These are phyloP conservation scores for Fraxinus pennsylvanica DNA, from an alignment of 257 asterid species.

Conservation along the genomic window DNA sequence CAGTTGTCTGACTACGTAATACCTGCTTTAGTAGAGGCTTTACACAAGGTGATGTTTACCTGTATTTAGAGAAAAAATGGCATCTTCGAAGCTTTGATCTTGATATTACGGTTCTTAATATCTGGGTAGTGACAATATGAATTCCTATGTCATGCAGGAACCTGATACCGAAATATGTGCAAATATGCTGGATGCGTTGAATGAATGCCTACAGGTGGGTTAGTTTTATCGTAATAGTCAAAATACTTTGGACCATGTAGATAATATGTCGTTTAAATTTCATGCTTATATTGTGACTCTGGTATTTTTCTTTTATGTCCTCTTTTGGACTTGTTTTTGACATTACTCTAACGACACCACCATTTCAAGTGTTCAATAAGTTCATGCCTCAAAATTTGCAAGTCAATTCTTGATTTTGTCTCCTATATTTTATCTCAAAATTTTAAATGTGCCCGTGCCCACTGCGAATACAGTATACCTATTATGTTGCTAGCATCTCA, in stretches of 20 bases:
- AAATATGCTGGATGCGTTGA: constrained; percentile 81
- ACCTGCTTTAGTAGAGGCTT: constrained; percentile 85
- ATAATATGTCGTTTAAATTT: constrained; percentile 13
- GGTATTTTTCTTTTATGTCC: neutral
- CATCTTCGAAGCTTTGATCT: neutral
- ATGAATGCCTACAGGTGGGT: constrained; percentile 89
- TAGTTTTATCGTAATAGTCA: constrained; percentile 1
- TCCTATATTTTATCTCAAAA: neutral
- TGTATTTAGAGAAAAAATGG: neutral
- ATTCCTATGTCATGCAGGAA: constrained; percentile 57
- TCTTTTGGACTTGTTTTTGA: neutral
- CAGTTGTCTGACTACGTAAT: constrained; percentile 72
- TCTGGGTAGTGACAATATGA: constrained; percentile 29
- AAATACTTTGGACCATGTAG: neutral
- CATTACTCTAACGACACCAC: neutral
- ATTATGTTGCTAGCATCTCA: neutral
- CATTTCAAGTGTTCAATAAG: constrained; percentile 4
- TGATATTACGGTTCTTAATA: constrained; percentile 7
- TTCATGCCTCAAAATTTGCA: neutral
- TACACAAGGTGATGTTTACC: constrained; percentile 61
- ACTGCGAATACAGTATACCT: neutral
- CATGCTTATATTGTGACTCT: neutral
- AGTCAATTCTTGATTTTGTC: neutral
- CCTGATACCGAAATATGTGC: constrained; percentile 96
- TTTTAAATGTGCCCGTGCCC: neutral